Conservation (phyloP, 2,329 filamentous ascomycete genomes). For the Phialemonium atrogriseum region DNA sequence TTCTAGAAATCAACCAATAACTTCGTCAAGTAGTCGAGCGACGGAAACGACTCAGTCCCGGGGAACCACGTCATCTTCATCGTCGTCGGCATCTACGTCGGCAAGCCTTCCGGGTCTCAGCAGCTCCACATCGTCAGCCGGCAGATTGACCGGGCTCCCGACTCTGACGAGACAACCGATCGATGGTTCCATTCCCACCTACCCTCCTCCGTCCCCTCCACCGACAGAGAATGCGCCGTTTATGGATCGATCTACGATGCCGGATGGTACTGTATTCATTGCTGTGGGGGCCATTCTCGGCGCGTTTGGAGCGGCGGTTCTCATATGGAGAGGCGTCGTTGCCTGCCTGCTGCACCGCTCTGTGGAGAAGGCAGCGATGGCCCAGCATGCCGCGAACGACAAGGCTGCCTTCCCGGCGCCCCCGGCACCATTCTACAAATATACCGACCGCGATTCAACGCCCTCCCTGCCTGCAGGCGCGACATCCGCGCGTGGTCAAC, state of each 20-base stretch:
- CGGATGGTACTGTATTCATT: conserved; percentile 95
- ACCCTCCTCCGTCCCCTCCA: conserved; percentile 69
- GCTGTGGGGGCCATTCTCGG: conserved; percentile 83
- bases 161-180: conserved; percentile 29
- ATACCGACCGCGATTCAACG: conserved; percentile 50
- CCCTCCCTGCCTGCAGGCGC: conserved; percentile 39
- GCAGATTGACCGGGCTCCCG: conserved; percentile 26
- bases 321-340: conserved; percentile 81
- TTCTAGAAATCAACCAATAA: conserved; percentile 1
- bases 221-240: conserved; percentile 80
- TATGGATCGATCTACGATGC: conserved; percentile 78
- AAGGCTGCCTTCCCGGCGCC: conserved; percentile 57
- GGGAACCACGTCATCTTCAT: conserved; percentile 2
- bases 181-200: conserved; percentile 37
- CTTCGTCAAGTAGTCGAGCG: not conserved
- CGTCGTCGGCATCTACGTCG: conserved; percentile 6
- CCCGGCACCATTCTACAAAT: conserved; percentile 56
- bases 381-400: conserved; percentile 60
- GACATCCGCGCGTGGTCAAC: conserved; percentile 38
- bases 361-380: conserved; percentile 75
- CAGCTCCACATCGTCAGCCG: conserved; percentile 11
- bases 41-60: conserved; percentile 2
- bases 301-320: conserved; percentile 69
- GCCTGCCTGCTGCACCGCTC: conserved; percentile 88
- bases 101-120: conserved; percentile 14